These are phyloP conservation scores for Aspergillus quadricinctus DNA, from an alignment of 2,329 filamentous ascomycete species.

Conservation along the genomic window DNA sequence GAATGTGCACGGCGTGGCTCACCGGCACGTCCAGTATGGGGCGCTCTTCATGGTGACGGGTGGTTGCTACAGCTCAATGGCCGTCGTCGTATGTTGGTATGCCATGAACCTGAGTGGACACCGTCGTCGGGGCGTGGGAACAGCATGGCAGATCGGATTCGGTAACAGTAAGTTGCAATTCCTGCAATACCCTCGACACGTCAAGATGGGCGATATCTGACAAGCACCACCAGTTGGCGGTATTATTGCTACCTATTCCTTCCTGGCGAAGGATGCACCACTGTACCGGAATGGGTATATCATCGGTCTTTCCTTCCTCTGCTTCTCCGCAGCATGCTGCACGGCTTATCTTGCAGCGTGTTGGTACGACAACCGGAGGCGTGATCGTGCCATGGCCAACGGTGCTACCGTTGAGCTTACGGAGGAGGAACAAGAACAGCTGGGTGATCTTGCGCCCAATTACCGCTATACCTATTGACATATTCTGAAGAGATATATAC, in stretches of 20 bases:
- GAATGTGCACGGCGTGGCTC: conserved; percentile 56
- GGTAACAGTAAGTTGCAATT: conserved; percentile 53
- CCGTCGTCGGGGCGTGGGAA: conserved; percentile 64
- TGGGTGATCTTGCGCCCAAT: conserved; percentile 40
- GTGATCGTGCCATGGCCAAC: conserved; percentile 27
- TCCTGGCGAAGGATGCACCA: conserved; percentile 63
- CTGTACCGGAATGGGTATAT: conserved; percentile 67
- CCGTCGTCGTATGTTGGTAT: conserved; percentile 79
- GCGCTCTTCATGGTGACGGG: conserved; percentile 78
- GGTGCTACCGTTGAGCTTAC: conserved; percentile 18
- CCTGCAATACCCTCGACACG: neutral
- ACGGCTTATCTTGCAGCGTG: conserved; percentile 35
- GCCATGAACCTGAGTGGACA: conserved; percentile 75
- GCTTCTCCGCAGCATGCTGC: conserved; percentile 57
- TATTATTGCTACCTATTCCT: conserved; percentile 70
- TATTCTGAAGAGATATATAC: neutral
- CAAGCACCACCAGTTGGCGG: conserved; percentile 54
- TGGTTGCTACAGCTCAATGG: conserved; percentile 83
- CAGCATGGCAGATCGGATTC: conserved; percentile 73
- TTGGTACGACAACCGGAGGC: conserved; percentile 38
- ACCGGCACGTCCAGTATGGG: conserved; percentile 65
- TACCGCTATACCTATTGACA: conserved; percentile 38
- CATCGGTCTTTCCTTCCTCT: conserved; percentile 71
- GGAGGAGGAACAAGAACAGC: conserved; percentile 30
- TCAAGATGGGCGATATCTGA: conserved; percentile 4